Base-by-base conservation (phyloP, 768 basidiomycete species). In the Lentinula detonsa region DNA sequence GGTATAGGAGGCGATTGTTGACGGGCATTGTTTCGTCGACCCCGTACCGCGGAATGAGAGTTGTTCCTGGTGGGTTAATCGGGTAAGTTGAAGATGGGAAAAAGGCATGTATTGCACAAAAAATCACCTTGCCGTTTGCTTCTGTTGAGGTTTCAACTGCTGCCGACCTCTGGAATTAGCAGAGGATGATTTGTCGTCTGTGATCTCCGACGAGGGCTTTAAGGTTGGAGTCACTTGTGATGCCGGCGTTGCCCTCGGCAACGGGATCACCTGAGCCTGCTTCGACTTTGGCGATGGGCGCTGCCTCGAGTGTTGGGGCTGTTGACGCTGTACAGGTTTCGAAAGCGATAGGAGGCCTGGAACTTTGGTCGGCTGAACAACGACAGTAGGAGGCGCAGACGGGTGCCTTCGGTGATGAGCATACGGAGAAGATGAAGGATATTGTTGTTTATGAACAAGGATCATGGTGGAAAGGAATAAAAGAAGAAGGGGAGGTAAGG, bases 341-440 rank as follows among this genome's bases (percentile, higher is more conserved):
- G 87, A 83, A 54, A 91, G 78, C 52, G 85, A 81, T 56, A 91
- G 80, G 8, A 91, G 79, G 69, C 90, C 90, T 0, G 89, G 90
- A 0, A 84, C 88, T 59, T 81, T 80, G 11, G 90, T 89, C 3
- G 90, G 84, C 70, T 88, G 87, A 4, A 88, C 84, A 62, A 85
- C 78, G 66, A 87, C 82, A 39, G 84, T 79, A 0, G 84, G 82
- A 7, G 86, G 86, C 0, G 89, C 88, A 0, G 89, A 90, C 18
- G 88, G 85, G 68, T 85, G 82, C 58, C 90, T 78, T 62, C 83
- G 78, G 71, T 89, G 88, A 21, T 76, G 70, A 7, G 68, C 66
- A 23, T 67, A 74, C 13, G 61, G 66, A 58, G 61, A 65, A 51
- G 68, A 52, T 37, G 76, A 70, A 46, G 68, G 61, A 63, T 76